Evolutionary conservation across 2,329 filamentous ascomycete species (phyloP).

Genomic region (Trichoderma guizhouense): DNA sequence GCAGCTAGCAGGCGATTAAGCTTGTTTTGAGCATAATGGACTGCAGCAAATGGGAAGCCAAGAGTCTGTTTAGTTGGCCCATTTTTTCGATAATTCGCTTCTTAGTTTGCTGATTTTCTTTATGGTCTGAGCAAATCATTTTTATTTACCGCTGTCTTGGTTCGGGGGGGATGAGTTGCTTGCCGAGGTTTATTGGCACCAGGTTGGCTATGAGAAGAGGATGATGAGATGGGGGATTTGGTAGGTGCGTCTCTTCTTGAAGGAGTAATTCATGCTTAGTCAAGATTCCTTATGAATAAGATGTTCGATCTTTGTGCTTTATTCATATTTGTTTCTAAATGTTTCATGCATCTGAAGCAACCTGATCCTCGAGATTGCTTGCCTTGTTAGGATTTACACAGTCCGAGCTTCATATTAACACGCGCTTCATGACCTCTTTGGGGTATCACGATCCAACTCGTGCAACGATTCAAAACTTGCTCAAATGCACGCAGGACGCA

Average conservation of each 20-base stretch:
- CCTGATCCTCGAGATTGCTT: not conserved
- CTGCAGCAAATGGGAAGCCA: not conserved
- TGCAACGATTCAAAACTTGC: not conserved
- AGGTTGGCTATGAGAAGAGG: not conserved
- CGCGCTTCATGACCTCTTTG: not conserved
- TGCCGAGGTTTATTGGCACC: not conserved
- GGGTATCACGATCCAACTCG: not conserved
- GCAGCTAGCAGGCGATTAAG: not conserved
- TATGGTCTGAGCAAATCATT: not conserved
- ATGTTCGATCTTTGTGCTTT: too few relatives aligned
- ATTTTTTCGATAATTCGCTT: not conserved
- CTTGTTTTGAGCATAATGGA: constrained; percentile 13
- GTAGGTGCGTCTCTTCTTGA: not conserved
- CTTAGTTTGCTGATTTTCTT: not conserved
- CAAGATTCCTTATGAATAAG: too few relatives aligned
- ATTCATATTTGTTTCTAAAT: not conserved
- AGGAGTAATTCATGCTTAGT: not conserved
- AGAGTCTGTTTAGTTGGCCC: not conserved
- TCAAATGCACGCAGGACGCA: not conserved
- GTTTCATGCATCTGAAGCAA: not conserved
- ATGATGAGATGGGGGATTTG: not conserved
- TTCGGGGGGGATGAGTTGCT: not conserved
- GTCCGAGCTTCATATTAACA: accelerated
- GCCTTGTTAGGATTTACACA: not conserved
- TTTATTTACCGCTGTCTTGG: not conserved